Conservation (phyloP, 495 filamentous ascomycete genomes). For the Bacidia rubella region DNA sequence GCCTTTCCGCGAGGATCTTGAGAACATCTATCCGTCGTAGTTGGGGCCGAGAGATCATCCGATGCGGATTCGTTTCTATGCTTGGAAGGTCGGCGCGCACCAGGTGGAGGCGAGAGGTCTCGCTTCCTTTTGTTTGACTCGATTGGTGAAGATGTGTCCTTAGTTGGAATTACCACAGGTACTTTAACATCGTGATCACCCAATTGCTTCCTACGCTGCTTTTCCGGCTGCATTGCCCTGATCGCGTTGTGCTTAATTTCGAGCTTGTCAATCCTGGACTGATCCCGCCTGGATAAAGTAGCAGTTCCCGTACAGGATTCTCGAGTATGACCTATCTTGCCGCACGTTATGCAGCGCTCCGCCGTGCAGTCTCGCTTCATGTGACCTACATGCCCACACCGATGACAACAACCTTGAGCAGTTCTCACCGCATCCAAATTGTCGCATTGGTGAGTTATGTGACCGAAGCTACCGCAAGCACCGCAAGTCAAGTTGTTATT, state of each 20-base stretch:
- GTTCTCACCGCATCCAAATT: constrained; percentile 29
- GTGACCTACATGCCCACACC: constrained; percentile 33
- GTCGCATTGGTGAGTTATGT: constrained; percentile 36
- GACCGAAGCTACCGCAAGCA: constrained; percentile 34
- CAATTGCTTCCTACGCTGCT: constrained; percentile 30
- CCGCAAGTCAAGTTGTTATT: constrained; percentile 32
- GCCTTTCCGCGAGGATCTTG: no score
- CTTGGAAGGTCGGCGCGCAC: constrained; percentile 12
- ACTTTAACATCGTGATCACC: constrained; percentile 35
- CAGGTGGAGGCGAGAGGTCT: constrained; percentile 22
- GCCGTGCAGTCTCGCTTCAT: constrained; percentile 25
- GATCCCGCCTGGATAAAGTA: constrained; percentile 27
- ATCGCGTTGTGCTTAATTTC: constrained; percentile 24
- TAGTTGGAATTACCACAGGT: constrained; percentile 29
- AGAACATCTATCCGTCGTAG: no score
- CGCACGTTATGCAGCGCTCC: constrained; percentile 34
- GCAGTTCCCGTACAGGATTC: constrained; percentile 24
- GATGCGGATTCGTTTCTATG: background rate
- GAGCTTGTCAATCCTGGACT: constrained; percentile 20
- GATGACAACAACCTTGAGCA: constrained; percentile 28
- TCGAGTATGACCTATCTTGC: constrained; percentile 29
- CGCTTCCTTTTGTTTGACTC: constrained; percentile 31
- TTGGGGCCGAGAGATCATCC: no score
- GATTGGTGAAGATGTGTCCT: constrained; percentile 6
- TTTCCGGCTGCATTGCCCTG: constrained; percentile 25